Conservation (phyloP, 2,329 filamentous ascomycete genomes). For the Ceratocystis cacaofunesta region DNA sequence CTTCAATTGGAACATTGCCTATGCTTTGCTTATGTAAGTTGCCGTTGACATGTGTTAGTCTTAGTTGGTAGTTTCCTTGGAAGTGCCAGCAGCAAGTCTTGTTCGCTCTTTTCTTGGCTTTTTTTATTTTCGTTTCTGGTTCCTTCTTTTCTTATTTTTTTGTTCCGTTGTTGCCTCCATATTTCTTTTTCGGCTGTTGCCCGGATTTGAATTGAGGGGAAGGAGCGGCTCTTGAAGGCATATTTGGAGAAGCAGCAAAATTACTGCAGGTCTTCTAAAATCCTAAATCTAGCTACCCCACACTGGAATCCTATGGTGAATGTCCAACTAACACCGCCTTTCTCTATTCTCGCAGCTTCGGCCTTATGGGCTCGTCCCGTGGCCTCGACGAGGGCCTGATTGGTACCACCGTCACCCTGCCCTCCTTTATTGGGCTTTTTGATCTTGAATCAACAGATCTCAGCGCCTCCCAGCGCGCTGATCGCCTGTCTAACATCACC, state of each 20-base stretch:
- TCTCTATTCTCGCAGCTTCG: constrained; percentile 33
- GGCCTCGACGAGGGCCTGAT: constrained; percentile 74
- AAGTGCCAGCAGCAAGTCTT: not conserved
- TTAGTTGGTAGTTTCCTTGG: not conserved
- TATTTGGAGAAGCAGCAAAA: not conserved
- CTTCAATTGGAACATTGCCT: constrained; percentile 17
- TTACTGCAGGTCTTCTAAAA: not conserved
- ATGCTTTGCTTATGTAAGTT: constrained; percentile 16
- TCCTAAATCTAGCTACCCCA: not conserved
- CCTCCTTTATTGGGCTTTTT: constrained; percentile 26
- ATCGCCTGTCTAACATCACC: constrained; percentile 62
- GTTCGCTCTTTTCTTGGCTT: not conserved
- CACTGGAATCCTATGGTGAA: not conserved
- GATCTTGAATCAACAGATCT: constrained; percentile 44
- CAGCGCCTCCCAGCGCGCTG: constrained; percentile 38
- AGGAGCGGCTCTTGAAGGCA: not conserved
- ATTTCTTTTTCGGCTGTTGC: not conserved
- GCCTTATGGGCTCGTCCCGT: constrained; percentile 60
- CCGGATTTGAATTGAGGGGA: not conserved
- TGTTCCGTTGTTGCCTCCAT: not conserved
- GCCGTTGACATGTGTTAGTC: not conserved
- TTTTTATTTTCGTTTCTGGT: not conserved
- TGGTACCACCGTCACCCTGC: constrained; percentile 36
- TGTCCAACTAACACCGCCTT: not conserved
- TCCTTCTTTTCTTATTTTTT: too few species aligned